A percentile compares a stretch with the other conserved stretches of the same genome.
phyloP scores from a whole-genome alignment of 495 filamentous ascomycete genomes.

The Elasticomyces elasticus region DNA sequence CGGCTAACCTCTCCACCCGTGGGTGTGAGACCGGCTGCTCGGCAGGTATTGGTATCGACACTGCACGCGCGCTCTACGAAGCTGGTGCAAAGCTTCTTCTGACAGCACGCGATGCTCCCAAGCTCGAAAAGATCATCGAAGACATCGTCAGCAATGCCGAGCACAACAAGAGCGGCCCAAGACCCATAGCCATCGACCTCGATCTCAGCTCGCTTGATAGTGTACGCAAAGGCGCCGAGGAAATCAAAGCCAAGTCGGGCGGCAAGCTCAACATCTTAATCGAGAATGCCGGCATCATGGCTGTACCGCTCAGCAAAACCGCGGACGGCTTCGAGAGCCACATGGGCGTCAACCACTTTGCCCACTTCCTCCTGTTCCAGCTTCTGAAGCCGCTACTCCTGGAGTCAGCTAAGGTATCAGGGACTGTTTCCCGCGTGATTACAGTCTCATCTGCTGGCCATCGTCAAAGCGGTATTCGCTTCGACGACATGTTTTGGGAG shows the following conservation, averaged over 20 bases:
- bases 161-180: slow-evolving; percentile 8
- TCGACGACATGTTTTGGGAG: slow-evolving; percentile 33
- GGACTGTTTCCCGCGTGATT: slow-evolving; percentile 37
- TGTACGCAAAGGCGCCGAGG: slow-evolving; percentile 20
- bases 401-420: slow-evolving; percentile 21
- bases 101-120: slow-evolving; percentile 35
- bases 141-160: slow-evolving; percentile 15
- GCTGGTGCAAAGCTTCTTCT: slow-evolving; percentile 41
- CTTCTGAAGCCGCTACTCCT: slow-evolving; percentile 38
- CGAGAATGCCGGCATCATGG: slow-evolving; percentile 30
- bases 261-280: slow-evolving; percentile 30
- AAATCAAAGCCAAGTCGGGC: slow-evolving; percentile 14
- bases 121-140: slow-evolving; percentile 20
- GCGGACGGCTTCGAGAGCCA: slow-evolving; percentile 40
- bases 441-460: slow-evolving; percentile 36
- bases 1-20: too few relatives aligned
- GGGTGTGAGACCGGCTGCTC: slow-evolving; percentile 66
- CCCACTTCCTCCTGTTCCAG: slow-evolving; percentile 44
- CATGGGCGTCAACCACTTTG: slow-evolving; percentile 44
- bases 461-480: slow-evolving; percentile 19
- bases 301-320: slow-evolving; percentile 26
- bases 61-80: slow-evolving; percentile 37
- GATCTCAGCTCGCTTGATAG: slow-evolving; percentile 23
- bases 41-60: slow-evolving; percentile 45
- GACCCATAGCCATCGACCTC: slow-evolving; percentile 32